Base-by-base conservation (phyloP, 225 moss, liverwort and hornwort genomes). In the Sphagnum contortum region DNA sequence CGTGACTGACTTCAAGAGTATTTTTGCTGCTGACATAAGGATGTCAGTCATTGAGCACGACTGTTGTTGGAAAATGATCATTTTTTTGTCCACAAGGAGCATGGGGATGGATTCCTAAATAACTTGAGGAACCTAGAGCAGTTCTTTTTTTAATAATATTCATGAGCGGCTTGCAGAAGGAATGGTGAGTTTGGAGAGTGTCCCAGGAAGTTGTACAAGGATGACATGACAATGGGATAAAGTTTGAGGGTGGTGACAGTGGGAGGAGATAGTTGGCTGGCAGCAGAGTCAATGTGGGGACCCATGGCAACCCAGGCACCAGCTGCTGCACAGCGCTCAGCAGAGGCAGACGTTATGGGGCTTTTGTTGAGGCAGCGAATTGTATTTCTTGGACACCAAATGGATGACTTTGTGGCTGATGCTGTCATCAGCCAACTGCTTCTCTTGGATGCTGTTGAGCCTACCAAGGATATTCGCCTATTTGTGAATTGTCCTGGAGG, bases 341-440 rank as follows among this genome's bases (percentile, higher is more conserved):
- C 96, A 11, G 96, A 98, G 76, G 85, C 83, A 2, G 96, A 98
- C 49, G 96, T 98, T 13, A 98, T 98, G 96, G 92, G 88, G 10
- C 79, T 98, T 11, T 71, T 98, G 73, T 71, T 98, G 55, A 71
- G 60, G 75, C 96, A 98, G 68, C 80, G 96, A 12, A 92, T 98
- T 64, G 90, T 98, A 67, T 98, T 98, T 55, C 79, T 98, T 0
- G 96, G 96, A 5, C 77, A 89, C 61, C 96, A 98, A 79, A 90
- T 98, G 92, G 96, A 98, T 55, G 96, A 98, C 61, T 92, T 98
- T 44, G 96, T 98, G 29, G 96, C 96, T 8, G 96, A 98, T 45
- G 80, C 96, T 3, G 83, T 92, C 49, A 71, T 98, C 67, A 98
- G 96, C 79, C 96, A 98, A 69, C 76, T 98, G 72, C 92, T 98